Evolutionary conservation across 1,139 yeast species (phyloP), one percentile per base, ranked within the genome.

Genomic region (Suzukiozyma palmioleophila): DNA sequence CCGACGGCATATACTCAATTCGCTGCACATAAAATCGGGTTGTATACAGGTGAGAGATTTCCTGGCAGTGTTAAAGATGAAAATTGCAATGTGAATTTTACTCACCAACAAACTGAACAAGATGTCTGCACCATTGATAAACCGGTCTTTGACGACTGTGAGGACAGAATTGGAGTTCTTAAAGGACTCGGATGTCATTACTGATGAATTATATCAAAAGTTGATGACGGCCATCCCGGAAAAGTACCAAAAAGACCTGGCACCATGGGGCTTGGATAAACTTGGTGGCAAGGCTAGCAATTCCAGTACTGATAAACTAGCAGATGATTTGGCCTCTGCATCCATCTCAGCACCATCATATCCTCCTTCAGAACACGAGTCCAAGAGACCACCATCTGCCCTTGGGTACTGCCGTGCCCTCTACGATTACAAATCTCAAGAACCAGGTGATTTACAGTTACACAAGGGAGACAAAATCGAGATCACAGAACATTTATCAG

Each of bases 81-180:
- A n/a, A 52, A 1, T 28, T 44, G 14, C 29, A 26, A 26, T 14
- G 32, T 29, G 11, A 29, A 4, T 29, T 29, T 29, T 10, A 29
- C 11, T 7, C 8, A 11, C n/a, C 16, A 16, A 8, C 25, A 11
- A 6, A 15, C n/a, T 10, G 6, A 8, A 15, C 33, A 26, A 12
- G 27, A 71, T 70, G 76, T 68, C 75, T 8, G 73, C 79, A 9
- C 84, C 94, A 1, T 66, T 79, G 38, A 77, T 86, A 44, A 87
- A 86, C 64, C 79, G 95, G 54, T 85, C 96, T 3, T 64, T 87
- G 47, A 79, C 90, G 3, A 79, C 82, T 11, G 67, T 87, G 42
- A 79, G 79, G 59, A 86, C 89, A 10, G 87, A 89, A 57, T 75
- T 89, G 39, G 96, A 87, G 58, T 88, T 88, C 57, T 69, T 89